Base-by-base conservation (phyloP, 306 rosid species). In the Quercus variabilis region DNA sequence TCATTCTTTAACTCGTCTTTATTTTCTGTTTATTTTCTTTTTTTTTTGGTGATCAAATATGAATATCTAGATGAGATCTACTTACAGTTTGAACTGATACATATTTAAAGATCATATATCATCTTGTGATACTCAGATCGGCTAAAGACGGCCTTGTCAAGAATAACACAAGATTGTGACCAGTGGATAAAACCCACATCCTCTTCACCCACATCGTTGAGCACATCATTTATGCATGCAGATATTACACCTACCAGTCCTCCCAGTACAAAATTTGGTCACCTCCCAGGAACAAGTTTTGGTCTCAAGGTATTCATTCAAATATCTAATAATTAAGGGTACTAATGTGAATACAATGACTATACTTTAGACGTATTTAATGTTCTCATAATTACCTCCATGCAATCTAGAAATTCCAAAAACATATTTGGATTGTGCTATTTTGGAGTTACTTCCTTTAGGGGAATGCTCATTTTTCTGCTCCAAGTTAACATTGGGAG, bases 141-240 rank as follows among this genome's bases (percentile, higher is more conserved):
- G 78, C 90, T 96, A 86, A 93, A 85, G 88, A 83, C 91, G 58
- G 99, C 99, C 62, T 87, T 93, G 78, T 90, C 93, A 55, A 92
- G 96, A 87, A 89, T 91, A 85, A 77, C 83, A 21, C 92, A 96
- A 80, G 97, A 96, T 76, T 88, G 97, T 76, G 97, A 96, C 41
- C 98, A 91, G 86, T 93, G 93, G 99, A 88, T 87, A 73, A 91
- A 81, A 82, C 35, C 87, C 69, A 78, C 80, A 26, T 81, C 90
- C 21, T 78, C 97, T 77, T 88, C 97, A 78, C 88, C 90, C 73
- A 59, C 87, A 76, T 81, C 97, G 79, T 72, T 86, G 51, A 82
- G 59, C 76, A 70, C 92, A 68, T 59, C 98, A 68, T 84, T 83
- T 87, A 74, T 87, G 69, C 93, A 90, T 74, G 54, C 84, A 5